Percentiles rank a stretch among this genome's conserved stretches.
Conservation (phyloP, 2,329 filamentous ascomycete genomes). For the Fusarium nodosum region DNA sequence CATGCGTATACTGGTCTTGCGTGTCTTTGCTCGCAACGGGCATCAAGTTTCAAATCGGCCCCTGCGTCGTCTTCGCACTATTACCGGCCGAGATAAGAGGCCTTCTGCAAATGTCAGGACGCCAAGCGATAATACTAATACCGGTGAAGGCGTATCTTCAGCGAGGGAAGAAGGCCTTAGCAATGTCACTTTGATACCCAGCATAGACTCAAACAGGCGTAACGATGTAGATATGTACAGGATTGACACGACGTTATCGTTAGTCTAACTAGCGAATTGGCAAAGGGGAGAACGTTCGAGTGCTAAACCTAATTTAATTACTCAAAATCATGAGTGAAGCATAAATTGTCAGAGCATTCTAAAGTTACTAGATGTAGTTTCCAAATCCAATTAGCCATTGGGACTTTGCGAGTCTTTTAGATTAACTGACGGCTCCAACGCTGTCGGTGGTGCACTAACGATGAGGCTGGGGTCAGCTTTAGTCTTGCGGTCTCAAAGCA, state of each 20-base stretch:
- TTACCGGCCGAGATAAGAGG: background rate
- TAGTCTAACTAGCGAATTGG: background rate
- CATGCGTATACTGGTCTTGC: background rate
- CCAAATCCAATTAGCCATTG: too few relatives aligned
- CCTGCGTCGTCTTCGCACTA: background rate
- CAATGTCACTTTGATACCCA: background rate
- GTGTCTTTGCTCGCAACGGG: background rate
- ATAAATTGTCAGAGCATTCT: too few relatives aligned
- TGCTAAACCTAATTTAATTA: background rate
- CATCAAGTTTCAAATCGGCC: background rate
- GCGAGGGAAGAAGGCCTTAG: background rate
- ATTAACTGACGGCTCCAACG: too few relatives aligned
- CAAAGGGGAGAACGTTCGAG: background rate
- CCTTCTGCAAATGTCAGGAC: background rate
- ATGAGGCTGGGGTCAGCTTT: too few relatives aligned
- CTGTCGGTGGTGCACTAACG: too few relatives aligned
- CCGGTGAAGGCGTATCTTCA: background rate
- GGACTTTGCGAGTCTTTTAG: too few relatives aligned
- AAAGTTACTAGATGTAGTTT: too few relatives aligned
- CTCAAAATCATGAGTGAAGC: too few relatives aligned
- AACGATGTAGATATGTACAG: background rate
- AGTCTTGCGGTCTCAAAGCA: too few relatives aligned
- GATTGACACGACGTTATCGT: background rate
- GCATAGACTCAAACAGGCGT: background rate
- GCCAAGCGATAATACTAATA: background rate